phyloP scores from a whole-genome alignment of 768 basidiomycete species.

The Phaeotremella fagi region DNA sequence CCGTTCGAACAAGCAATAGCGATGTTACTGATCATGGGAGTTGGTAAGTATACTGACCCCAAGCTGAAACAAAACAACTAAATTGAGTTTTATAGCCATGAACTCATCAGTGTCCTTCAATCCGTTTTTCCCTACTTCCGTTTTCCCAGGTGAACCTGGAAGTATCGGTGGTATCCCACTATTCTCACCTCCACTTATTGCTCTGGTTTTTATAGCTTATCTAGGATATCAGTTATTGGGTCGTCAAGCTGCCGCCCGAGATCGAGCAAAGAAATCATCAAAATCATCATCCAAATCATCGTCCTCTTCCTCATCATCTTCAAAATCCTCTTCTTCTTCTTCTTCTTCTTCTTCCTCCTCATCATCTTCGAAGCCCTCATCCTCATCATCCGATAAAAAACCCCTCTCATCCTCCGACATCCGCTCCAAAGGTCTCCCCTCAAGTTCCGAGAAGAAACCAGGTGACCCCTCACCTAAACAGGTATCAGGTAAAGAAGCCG shows the following conservation, averaged over 20 bases:
- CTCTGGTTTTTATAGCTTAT: constrained; percentile 43
- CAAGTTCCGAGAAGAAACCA: constrained; percentile 4
- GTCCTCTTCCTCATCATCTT: constrained; percentile 8
- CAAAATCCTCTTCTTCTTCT: constrained; percentile 2
- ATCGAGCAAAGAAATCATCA: constrained; percentile 21
- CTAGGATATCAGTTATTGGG: constrained; percentile 40
- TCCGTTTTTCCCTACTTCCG: not conserved
- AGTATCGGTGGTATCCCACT: constrained; percentile 25
- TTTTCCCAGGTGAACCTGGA: constrained; percentile 2
- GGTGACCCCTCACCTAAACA: constrained; percentile 34
- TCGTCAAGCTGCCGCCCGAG: constrained; percentile 37
- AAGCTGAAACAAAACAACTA: not conserved
- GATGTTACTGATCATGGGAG: constrained; percentile 38
- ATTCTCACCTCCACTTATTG: constrained; percentile 39
- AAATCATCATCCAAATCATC: constrained; percentile 25
- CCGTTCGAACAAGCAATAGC: constrained; percentile 42
- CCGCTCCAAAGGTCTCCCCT: constrained; percentile 19
- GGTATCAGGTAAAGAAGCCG: constrained; percentile 19
- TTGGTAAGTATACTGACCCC: constrained; percentile 16
- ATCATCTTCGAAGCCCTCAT: not conserved
- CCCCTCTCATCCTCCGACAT: constrained; percentile 27
- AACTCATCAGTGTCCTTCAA: constrained; percentile 13
- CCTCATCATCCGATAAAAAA: constrained; percentile 13
- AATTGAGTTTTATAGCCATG: constrained; percentile 1
- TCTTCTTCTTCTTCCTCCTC: constrained; percentile 17